Base-by-base conservation (phyloP, 768 basidiomycete species). In the Naganishia antarctica region DNA sequence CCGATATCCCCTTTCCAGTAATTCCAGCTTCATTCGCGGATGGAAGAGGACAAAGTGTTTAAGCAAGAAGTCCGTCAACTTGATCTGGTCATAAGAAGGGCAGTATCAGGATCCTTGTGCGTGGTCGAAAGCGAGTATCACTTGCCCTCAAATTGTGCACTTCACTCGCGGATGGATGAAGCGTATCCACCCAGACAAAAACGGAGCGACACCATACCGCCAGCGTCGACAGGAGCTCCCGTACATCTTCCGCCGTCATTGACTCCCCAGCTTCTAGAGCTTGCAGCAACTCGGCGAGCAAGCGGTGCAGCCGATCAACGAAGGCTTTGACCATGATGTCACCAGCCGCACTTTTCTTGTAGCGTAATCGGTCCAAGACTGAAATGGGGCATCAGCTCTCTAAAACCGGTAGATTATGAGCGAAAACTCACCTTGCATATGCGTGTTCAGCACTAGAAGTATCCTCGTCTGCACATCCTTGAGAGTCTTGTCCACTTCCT, bases 1-100 rank as follows among this genome's bases (percentile, higher is more conserved):
- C 11, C 5, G 23, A 25, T 40, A 57, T 5, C 53, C 53, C 25
- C 53, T 57, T 57, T 57, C 53, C 34, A 57, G 37, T 34, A 57
- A 37, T 9, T 11, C 32, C 2, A 57, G 21, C 13, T 11, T 21
- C 53, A 57, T 57, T 11, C 53, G 53, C 34, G 53, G 40, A 41
- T 57, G 53, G 6, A 57, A 26, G 18, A 57, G 31, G 2, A 57
- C 53, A 23, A 57, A 29, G 34, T 57, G 25, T 26, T 57, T 37
- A 21, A 57, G 53, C 53, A 57, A 12, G 34, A 40, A 3, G 32
- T 40, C 37, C 13, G 23, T 16, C 23, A 57, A 13, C 8, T 26
- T 37, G 21, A 57, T 29, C 53, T 57, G 31, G 1, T 13, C 28
- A 1, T 2, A n/a, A n/a, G n/a, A 15, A 25, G 31, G 51, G 34